Evolutionary conservation across 768 basidiomycete species (phyloP).

Genomic region (Cyclocybe cylindracea): DNA sequence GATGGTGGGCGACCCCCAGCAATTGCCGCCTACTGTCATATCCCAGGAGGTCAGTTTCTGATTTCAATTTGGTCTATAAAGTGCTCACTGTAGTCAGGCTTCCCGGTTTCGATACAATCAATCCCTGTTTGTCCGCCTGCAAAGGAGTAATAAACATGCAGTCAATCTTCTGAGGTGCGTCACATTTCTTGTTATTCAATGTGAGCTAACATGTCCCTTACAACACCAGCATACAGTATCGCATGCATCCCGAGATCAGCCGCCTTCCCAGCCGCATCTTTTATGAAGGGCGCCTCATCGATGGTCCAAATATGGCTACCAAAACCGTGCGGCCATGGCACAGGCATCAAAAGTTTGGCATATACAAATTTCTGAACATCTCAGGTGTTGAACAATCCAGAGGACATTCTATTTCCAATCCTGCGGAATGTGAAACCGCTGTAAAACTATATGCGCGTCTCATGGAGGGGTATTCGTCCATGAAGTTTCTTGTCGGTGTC

Average conservation of each 20-base stretch:
- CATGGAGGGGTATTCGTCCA: constrained; percentile 54
- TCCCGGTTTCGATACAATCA: constrained; percentile 79
- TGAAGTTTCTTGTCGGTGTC: constrained; percentile 53
- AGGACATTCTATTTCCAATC: constrained; percentile 78
- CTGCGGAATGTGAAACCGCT: constrained; percentile 71
- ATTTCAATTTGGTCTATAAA: not conserved
- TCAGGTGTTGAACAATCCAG: constrained; percentile 64
- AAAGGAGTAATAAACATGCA: constrained; percentile 75
- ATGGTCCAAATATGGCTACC: constrained; percentile 85
- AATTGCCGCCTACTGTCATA: constrained; percentile 87
- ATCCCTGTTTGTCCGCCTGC: constrained; percentile 90
- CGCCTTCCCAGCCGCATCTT: constrained; percentile 85
- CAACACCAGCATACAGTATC: constrained; percentile 88
- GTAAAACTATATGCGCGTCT: constrained; percentile 77
- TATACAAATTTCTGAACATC: constrained; percentile 91
- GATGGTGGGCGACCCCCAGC: constrained; percentile 95
- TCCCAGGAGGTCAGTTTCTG: constrained; percentile 40
- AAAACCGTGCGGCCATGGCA: constrained; percentile 93
- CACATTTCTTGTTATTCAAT: not conserved
- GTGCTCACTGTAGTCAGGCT: constrained; percentile 44
- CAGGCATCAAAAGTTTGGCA: constrained; percentile 68
- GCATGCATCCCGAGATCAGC: constrained; percentile 98
- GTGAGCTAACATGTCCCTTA: constrained; percentile 1
- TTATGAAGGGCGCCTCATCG: constrained; percentile 75
- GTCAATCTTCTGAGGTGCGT: constrained; percentile 87